Base-by-base conservation (phyloP, 768 basidiomycete genomes). In the Lentinula raphanica region DNA sequence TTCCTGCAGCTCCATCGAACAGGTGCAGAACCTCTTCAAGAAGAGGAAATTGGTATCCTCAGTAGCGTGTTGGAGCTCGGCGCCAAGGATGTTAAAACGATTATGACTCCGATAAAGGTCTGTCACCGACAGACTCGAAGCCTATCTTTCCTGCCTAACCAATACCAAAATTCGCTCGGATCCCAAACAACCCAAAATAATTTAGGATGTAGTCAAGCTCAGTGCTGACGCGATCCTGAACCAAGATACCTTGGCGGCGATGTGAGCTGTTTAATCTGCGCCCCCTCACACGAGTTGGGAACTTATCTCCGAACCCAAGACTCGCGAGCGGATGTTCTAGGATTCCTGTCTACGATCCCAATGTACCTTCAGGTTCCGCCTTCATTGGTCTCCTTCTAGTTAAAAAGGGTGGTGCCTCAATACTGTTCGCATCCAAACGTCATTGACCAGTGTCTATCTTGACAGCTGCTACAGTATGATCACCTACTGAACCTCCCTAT, bases 381-480 rank as follows among this genome's bases (percentile, higher is more conserved):
- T 97, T 94, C 67, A 70, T 88, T 9, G 94, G 95, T 0, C 78
- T 96, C 58, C 76, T 97, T 1, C 80, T 94, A 23, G 80, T 94
- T 50, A 95, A 94, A 67, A 87, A 88, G 79, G 90, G 87, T 49
- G 19, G n/a, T 21, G 35, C n/a, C 2, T 21, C n/a, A 5, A 5
- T 32, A 1, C n/a, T 11, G 13, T 6, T 57, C 12, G 7, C n/a
- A 27, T 29, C 32, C n/a, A n/a, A n/a, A n/a, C n/a, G n/a, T 29
- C 54, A 15, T 29, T 28, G 21, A 44, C n/a, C 7, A 58, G 12
- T 27, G 42, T 42, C 36, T 25, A 51, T 35, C 5, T 21, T 19
- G 1, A n/a, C 64, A 94, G 92, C 83, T 98, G n/a, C 81, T 98
- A 46, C 79, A 81, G 0, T 97, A 98, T 66, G 94, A 97, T 67